Base-by-base conservation (phyloP, 768 basidiomycete genomes). In the Hirschioporus abietinus region DNA sequence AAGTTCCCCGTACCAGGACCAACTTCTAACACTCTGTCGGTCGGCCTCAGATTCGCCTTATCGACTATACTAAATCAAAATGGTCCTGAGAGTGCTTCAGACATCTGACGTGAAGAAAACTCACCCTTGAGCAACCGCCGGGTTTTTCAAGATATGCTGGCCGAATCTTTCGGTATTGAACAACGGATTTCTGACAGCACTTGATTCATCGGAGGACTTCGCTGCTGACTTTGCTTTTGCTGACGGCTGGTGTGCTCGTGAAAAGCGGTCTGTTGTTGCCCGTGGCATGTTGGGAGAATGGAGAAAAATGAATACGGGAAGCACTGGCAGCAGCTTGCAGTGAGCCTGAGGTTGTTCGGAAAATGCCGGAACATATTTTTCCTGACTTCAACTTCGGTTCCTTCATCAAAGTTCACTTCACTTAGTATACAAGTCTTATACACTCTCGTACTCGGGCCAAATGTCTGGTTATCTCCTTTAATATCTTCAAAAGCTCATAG, bases 1-100 rank as follows among this genome's bases (percentile, higher is more conserved):
- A 99, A 77, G 76, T 99, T 99, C 70, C 97, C 96, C 8, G 96
- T 98, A 78, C 96, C 96, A 15, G 96, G 96, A 73, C 96, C 96
- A 62, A 99, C 95, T 79, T 99, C 96, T 63, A 99, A 87, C 35
- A 99, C 95, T 72, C 93, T 91, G 77, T 99, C 96, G 20, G 96
- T 96, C 0, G 95, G 92, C 68, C 91, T 90, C 57, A 99, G 80
- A 73, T 92, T 93, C 1, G 96, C 96, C 77, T 88, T 86, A 68
- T 89, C 88, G 58, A 88, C 86, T 59, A 89, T 88, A 34, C 86
- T 87, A 65, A 10, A 52, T 52, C 42, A 1, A 3, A 20, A 15
- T 5, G 42, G 4, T 58, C 35, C 67, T 63, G 71, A 71, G 71
- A 67, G 65, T 67, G 65, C 63, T 63, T 23, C 30, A 66, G 23